Evolutionary conservation across 163 green algal genomes (phyloP).

Genomic region (Scenedesmus sp.): DNA sequence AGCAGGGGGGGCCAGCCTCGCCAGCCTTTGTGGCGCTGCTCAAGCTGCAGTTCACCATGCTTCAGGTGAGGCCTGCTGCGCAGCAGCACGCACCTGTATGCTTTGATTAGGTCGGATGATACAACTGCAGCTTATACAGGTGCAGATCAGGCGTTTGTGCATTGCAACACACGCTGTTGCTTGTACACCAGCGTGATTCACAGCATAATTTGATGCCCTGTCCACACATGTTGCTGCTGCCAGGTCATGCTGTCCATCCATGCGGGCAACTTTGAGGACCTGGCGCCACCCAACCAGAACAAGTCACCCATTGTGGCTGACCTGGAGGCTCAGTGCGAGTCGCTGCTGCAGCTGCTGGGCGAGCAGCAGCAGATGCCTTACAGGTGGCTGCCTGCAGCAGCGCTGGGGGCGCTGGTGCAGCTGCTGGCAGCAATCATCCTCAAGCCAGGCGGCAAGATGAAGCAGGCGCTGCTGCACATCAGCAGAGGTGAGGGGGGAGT

Average conservation of each 20-base stretch:
- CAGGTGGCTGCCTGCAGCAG: slow-evolving; percentile 36
- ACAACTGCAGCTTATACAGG: background rate
- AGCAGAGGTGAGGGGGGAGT: slow-evolving; percentile 16
- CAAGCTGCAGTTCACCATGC: slow-evolving; percentile 52
- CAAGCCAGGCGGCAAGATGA: slow-evolving; percentile 24
- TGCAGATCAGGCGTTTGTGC: background rate
- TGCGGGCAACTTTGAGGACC: slow-evolving; percentile 38
- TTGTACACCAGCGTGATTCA: too few species aligned
- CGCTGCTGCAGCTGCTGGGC: slow-evolving; percentile 1
- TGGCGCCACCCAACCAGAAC: background rate
- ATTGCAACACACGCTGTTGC: too few species aligned
- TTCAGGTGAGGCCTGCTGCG: slow-evolving; percentile 34
- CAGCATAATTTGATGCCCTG: background rate
- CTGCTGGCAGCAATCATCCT: slow-evolving; percentile 49
- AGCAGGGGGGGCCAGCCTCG: background rate
- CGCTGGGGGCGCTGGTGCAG: slow-evolving; percentile 25
- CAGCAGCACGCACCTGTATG: background rate
- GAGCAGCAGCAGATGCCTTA: slow-evolving; percentile 3
- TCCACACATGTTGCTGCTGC: background rate
- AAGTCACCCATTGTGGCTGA: background rate
- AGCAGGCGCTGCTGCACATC: slow-evolving; percentile 47
- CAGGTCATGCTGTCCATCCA: slow-evolving; percentile 39
- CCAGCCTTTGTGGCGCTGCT: slow-evolving; percentile 2
- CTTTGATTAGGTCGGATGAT: background rate
- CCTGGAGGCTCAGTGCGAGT: slow-evolving; percentile 20